Conservation (phyloP, 2,329 filamentous ascomycete genomes). For the Corinectria fuckeliana region DNA sequence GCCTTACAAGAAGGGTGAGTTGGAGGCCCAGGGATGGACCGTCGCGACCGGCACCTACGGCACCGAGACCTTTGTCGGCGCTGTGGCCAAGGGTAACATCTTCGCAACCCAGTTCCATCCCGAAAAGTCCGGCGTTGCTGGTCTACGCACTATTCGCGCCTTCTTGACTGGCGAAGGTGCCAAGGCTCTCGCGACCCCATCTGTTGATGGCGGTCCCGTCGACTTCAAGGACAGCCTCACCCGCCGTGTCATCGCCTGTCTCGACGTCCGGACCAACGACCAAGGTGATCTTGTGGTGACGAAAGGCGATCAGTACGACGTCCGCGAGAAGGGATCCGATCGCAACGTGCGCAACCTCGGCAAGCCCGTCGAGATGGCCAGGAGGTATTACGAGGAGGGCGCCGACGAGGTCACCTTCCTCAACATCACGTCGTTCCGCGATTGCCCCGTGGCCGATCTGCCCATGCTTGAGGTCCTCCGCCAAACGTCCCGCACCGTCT, state of each 20-base stretch:
- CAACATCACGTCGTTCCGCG: constrained; percentile 97
- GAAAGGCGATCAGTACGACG: constrained; percentile 98
- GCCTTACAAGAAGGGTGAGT: constrained; percentile 73
- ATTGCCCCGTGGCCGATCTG: constrained; percentile 88
- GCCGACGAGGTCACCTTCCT: constrained; percentile 97
- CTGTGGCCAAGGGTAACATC: constrained; percentile 83
- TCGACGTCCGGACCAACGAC: constrained; percentile 95
- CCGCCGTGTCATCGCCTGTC: constrained; percentile 91
- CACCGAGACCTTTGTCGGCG: constrained; percentile 87
- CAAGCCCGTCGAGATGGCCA: constrained; percentile 95
- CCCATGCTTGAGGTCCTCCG: constrained; percentile 96
- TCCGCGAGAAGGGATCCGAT: constrained; percentile 79
- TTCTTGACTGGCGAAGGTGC: constrained; percentile 79
- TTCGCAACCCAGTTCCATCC: constrained; percentile 97
- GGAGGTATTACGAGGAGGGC: constrained; percentile 93
- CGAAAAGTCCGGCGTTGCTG: constrained; percentile 93
- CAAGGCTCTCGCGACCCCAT: constrained; percentile 34
- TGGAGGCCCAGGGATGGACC: constrained; percentile 85
- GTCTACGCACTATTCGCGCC: constrained; percentile 80
- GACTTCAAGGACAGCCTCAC: constrained; percentile 73
- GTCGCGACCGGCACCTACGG: constrained; percentile 93
- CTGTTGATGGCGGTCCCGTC: constrained; percentile 1
- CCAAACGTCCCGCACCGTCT: constrained; percentile 86
- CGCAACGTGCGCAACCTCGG: constrained; percentile 85
- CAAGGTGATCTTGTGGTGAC: constrained; percentile 94